Conservation (phyloP, 192 early-diverging fungal species). For the Lobosporangium transversale region DNA sequence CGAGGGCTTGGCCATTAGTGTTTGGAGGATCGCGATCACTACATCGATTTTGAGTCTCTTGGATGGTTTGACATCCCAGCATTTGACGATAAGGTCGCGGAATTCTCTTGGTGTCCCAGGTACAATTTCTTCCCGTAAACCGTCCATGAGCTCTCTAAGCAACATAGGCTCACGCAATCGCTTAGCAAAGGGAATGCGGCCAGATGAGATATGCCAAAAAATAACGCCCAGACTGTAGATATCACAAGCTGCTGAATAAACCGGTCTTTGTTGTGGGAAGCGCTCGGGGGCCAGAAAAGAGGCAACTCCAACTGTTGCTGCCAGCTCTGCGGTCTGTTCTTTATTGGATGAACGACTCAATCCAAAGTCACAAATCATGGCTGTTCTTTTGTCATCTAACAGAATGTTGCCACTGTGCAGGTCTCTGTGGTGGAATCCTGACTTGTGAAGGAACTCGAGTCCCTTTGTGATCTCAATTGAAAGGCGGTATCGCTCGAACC, state of each 20-base stretch:
- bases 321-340: slow-evolving; percentile 24
- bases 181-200: slow-evolving; percentile 43
- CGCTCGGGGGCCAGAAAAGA: slow-evolving; percentile 45
- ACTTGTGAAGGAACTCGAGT: slow-evolving; percentile 54
- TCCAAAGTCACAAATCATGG: slow-evolving; percentile 53
- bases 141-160: slow-evolving; percentile 33
- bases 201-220: slow-evolving; percentile 56
- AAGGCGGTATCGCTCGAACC: slow-evolving; percentile 45
- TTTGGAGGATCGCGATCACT: slow-evolving; percentile 49
- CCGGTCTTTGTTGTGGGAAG: slow-evolving; percentile 27
- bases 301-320: slow-evolving; percentile 40
- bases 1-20: slow-evolving; percentile 33
- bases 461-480: slow-evolving; percentile 51
- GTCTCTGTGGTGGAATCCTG: slow-evolving; percentile 55
- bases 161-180: slow-evolving; percentile 29
- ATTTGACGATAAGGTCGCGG: slow-evolving; percentile 44
- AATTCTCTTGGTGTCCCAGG: slow-evolving; percentile 48
- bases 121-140: slow-evolving; percentile 38
- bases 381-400: slow-evolving; percentile 46
- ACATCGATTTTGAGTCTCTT: slow-evolving; percentile 52
- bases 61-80: slow-evolving; percentile 49
- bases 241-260: slow-evolving; percentile 49
- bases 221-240: slow-evolving; percentile 56
- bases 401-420: slow-evolving; percentile 61
- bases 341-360: slow-evolving; percentile 30